Conservation (phyloP, 2,329 filamentous ascomycete species). For the Lachnellula occidentalis region DNA sequence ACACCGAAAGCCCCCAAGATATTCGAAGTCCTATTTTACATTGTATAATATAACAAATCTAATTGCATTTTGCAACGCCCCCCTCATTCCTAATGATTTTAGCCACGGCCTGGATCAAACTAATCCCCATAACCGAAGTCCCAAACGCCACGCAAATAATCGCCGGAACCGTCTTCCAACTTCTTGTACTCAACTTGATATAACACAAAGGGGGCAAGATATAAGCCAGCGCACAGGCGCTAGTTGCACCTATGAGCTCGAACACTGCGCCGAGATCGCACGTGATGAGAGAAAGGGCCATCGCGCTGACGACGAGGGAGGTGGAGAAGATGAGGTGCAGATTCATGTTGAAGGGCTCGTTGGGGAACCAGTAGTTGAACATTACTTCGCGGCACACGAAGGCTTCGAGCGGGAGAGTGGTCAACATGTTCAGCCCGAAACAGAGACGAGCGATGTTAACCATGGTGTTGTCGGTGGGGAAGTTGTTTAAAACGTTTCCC, state of each 20-base stretch:
- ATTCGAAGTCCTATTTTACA: constrained; percentile 10
- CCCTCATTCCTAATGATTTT: constrained; percentile 50
- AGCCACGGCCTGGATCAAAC: constrained; percentile 63
- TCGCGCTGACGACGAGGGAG: constrained; percentile 70
- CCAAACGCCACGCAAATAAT: constrained; percentile 74
- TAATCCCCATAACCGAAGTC: constrained; percentile 71
- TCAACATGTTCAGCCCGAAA: constrained; percentile 98
- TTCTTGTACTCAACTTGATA: constrained; percentile 79
- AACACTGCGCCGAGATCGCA: constrained; percentile 94
- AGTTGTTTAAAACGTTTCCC: constrained; percentile 98
- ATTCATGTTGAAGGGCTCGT: constrained; percentile 66
- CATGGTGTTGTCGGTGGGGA: constrained; percentile 82
- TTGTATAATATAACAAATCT: constrained; percentile 4
- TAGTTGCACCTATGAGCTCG: constrained; percentile 92
- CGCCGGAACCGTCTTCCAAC: constrained; percentile 68
- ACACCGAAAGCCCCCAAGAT: neutral
- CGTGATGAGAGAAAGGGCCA: constrained; percentile 73
- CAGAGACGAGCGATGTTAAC: constrained; percentile 92
- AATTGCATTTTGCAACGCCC: constrained; percentile 21
- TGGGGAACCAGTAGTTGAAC: constrained; percentile 72
- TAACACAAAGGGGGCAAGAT: constrained; percentile 94
- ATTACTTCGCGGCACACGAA: constrained; percentile 98
- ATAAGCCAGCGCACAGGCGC: constrained; percentile 88
- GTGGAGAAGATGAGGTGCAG: constrained; percentile 80
- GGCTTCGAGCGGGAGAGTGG: constrained; percentile 89